phyloP scores from a whole-genome alignment of 1,139 yeast genomes.

The Suhomyces atakaporum region DNA sequence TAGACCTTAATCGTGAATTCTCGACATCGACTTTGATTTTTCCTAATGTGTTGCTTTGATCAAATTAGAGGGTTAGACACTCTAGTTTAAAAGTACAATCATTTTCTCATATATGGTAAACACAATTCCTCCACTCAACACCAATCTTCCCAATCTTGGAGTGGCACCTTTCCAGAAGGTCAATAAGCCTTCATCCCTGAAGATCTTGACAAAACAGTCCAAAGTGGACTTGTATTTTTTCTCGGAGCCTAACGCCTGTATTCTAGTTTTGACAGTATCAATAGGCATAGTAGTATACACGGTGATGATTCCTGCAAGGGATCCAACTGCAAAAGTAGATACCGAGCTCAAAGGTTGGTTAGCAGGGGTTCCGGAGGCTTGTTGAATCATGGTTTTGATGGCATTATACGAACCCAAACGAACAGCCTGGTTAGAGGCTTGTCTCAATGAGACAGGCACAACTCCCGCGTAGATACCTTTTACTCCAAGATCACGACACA shows the following conservation, averaged over 20 bases:
- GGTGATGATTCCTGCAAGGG: constrained; percentile 89
- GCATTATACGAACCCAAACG: constrained; percentile 91
- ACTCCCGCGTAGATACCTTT: constrained; percentile 86
- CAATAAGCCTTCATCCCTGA: constrained; percentile 84
- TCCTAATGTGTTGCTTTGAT: not conserved
- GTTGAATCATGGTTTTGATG: constrained; percentile 79
- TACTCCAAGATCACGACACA: constrained; percentile 77
- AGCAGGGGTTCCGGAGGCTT: constrained; percentile 62
- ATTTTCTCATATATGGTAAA: constrained; percentile 93
- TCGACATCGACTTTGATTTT: no score
- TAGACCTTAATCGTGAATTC: no score
- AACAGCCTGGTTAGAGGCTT: constrained; percentile 94
- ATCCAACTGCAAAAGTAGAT: constrained; percentile 86
- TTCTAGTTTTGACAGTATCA: constrained; percentile 95
- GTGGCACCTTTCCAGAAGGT: constrained; percentile 99
- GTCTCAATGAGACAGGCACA: constrained; percentile 90
- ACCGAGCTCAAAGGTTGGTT: constrained; percentile 76
- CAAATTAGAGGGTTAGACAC: no score
- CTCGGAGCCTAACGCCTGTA: constrained; percentile 90
- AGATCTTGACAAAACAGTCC: constrained; percentile 78
- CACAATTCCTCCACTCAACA: constrained; percentile 93
- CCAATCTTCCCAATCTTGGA: constrained; percentile 88
- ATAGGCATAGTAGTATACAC: constrained; percentile 98
- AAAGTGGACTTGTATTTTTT: constrained; percentile 70
- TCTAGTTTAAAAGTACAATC: constrained; percentile 56